phyloP scores from a whole-genome alignment of 805 yeast genomes.

The Danielozyma ontarioensis region DNA sequence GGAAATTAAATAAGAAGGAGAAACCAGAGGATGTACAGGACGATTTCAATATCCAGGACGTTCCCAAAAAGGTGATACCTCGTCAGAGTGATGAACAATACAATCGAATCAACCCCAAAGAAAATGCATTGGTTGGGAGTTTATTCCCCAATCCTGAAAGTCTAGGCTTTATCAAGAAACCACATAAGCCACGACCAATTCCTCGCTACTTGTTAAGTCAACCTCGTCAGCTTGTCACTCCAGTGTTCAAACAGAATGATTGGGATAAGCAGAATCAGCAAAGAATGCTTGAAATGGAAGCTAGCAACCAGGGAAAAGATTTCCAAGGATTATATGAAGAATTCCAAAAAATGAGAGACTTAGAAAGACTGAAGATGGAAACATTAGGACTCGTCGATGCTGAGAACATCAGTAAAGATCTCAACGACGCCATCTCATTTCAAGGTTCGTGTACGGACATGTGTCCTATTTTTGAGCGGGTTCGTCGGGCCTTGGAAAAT shows the following conservation, averaged over 20 bases:
- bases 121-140: slow-evolving; percentile 22
- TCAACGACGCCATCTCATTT: slow-evolving; percentile 85
- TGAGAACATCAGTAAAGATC: slow-evolving; percentile 72
- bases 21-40: not conserved
- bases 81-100: slow-evolving; percentile 12
- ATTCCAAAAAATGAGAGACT: slow-evolving; percentile 66
- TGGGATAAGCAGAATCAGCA: slow-evolving; percentile 81
- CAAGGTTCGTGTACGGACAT: slow-evolving; percentile 86
- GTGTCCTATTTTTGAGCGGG: slow-evolving; percentile 94
- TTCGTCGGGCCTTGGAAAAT: slow-evolving; percentile 80
- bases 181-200: slow-evolving; percentile 17
- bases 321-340: slow-evolving; percentile 70
- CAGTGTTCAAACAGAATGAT: slow-evolving; percentile 31
- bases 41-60: slow-evolving; percentile 3
- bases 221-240: slow-evolving; percentile 29
- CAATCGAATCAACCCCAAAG: slow-evolving; percentile 15
- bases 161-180: slow-evolving; percentile 21
- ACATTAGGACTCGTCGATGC: slow-evolving; percentile 76
- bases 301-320: slow-evolving; percentile 42
- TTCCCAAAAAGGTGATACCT: slow-evolving; percentile 15
- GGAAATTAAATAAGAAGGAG: not conserved
- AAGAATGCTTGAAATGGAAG: slow-evolving; percentile 51
- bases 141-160: slow-evolving; percentile 23
- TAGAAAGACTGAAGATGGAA: slow-evolving; percentile 78
- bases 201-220: slow-evolving; percentile 35